Evolutionary conservation across 2,329 filamentous ascomycete species (phyloP).

Genomic region (Microdochium paspali): DNA sequence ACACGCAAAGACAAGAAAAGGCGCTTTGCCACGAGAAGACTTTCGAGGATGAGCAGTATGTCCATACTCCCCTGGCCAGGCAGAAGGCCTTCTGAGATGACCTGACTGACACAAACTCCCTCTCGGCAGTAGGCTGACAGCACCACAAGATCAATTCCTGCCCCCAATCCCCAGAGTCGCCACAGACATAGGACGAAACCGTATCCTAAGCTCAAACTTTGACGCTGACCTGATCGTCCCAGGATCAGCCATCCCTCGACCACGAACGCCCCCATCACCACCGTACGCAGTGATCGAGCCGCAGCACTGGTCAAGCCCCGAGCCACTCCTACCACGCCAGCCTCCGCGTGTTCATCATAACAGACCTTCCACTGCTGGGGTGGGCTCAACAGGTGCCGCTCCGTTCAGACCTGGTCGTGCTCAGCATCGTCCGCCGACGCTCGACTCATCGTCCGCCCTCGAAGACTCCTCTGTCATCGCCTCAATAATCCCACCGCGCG

Average conservation of each 20-base stretch:
- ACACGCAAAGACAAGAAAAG: neutral
- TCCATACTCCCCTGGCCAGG: neutral
- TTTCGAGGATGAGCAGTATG: neutral
- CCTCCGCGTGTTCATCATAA: neutral
- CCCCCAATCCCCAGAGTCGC: neutral
- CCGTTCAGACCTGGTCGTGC: neutral
- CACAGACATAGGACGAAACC: neutral
- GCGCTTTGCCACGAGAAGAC: neutral
- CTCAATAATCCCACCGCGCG: slow-evolving; percentile 10
- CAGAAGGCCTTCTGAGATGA: too few species aligned
- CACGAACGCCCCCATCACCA: neutral
- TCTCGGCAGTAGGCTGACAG: neutral
- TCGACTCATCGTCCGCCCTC: neutral
- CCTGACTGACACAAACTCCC: too few species aligned
- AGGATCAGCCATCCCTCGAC: neutral
- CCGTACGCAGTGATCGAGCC: neutral
- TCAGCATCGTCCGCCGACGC: neutral
- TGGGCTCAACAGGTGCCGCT: too few species aligned
- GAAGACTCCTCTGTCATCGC: slow-evolving; percentile 2
- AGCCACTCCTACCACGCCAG: neutral
- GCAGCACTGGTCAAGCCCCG: neutral
- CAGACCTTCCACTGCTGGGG: too few species aligned
- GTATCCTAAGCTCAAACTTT: neutral
- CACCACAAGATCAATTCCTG: neutral
- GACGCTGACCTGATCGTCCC: neutral